phyloP scores from a whole-genome alignment of 2,329 filamentous ascomycete species.

The Trichophyton mentagrophytes region DNA sequence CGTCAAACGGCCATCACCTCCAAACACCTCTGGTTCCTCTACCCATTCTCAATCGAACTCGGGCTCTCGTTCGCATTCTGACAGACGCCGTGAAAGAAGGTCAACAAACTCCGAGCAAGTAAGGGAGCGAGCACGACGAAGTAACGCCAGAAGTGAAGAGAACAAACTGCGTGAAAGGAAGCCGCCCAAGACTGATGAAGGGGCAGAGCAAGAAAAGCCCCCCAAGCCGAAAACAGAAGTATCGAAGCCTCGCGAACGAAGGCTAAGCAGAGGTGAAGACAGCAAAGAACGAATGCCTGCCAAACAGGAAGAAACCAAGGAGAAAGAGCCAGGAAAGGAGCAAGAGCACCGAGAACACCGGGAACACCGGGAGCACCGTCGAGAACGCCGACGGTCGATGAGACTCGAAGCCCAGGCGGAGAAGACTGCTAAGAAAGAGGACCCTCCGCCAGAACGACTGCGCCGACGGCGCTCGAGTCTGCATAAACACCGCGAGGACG shows the following conservation, averaged over 20 bases:
- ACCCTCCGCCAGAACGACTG: not conserved
- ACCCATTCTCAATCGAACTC: conserved; percentile 21
- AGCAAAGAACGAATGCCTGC: not conserved
- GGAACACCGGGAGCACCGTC: not conserved
- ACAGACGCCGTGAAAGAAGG: not conserved
- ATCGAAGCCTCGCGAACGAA: not conserved
- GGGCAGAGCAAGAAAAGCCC: not conserved
- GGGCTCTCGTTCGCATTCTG: not conserved
- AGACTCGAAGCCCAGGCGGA: not conserved
- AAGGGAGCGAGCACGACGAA: not conserved
- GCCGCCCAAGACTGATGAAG: not conserved
- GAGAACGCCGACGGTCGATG: not conserved
- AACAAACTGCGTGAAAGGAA: not conserved
- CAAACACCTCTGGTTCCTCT: conserved; percentile 20
- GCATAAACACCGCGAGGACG: not conserved
- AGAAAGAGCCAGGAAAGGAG: not conserved
- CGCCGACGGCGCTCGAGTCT: not conserved
- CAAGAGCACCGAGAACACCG: not conserved
- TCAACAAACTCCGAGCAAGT: not conserved
- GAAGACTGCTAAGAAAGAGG: not conserved
- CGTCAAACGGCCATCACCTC: conserved; percentile 14
- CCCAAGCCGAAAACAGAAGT: not conserved
- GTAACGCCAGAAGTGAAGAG: not conserved
- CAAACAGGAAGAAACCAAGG: not conserved
- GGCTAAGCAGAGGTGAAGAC: not conserved